Evolutionary conservation across 176 grass and related monocot species (phyloP), one percentile per base, ranked within the genome.

Genomic region (Areca catechu): DNA sequence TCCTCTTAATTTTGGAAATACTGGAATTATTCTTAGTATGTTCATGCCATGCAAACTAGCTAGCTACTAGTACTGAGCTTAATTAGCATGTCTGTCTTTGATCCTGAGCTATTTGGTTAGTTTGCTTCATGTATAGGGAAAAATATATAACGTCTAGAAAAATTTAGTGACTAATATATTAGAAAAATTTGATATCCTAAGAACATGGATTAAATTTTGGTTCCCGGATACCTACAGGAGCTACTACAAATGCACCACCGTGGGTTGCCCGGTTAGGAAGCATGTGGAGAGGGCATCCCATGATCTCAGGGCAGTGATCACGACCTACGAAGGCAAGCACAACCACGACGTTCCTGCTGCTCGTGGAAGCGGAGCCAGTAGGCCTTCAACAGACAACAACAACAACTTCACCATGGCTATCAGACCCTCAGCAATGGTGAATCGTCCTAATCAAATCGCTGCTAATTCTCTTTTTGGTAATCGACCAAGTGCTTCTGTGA

Each of bases 221-320:
- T 43, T 43, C 10, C 9, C 1, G 12, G 7, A 7, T 43, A 43
- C 34, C 7, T 43, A 43, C 23, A 89, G 91, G 80, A 95, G 91
- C 78, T 95, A 95, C 74, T 95, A 95, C 83, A 95, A 95, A 68
- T 95, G 91, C 86, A 95, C 91, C 37, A 90, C 86, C 7, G 17
- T 21, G 0, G 80, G 83, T 12, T 95, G 91, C 60, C 91, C 86
- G 15, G 91, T 95, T 63, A 61, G 91, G 69, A 95, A 95, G 80
- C 91, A 95, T 70, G 91, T 95, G 48, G 91, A 95, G 83, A 88
- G 91, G 72, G 91, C 91, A 65, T 87, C 86, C 0, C 83, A 95
- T 22, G 91, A 95, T 76, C 70, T 73, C 60, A 80, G 91, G 51
- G 80, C 91, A 12, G 91, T 95, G 79, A 87, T 95, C 79, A 95